Base-by-base conservation (phyloP, 768 basidiomycete genomes). In the Clavaria fumosa region DNA sequence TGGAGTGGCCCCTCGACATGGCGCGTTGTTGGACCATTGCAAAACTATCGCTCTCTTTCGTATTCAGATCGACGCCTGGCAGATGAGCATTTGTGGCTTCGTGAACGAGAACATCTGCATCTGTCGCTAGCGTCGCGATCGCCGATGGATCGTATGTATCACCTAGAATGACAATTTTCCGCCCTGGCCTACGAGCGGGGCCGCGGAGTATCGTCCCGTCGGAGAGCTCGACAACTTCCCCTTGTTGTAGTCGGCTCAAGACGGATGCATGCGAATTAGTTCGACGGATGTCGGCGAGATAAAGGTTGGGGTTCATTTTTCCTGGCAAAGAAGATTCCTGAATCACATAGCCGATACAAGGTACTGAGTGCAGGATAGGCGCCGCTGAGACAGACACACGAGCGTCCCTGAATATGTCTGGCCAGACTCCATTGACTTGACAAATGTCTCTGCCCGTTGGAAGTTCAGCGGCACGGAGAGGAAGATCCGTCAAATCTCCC, bases 11-110 rank as follows among this genome's bases (percentile, higher is more conserved):
- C 51, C 84, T 69, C 2, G 73, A 75, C 52, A 64, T 78, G 5
- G 84, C 62, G 40, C 74, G 69, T 24, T 56, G 55, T 48, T 82
- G 70, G 5, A 88, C 70, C 10, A 49, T 65, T 47, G 72, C 67
- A 42, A 67, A 67, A 5, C 74, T 78, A 39, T 84, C 82, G 2
- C 51, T 55, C 2, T 57, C 55, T 51, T 79, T 81, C 10, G 75
- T 78, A 19, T 59, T 53, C 4, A 57, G 51, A 44, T 82, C 76
- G 41, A 83, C 53, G 3, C 64, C 69, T 1, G 75, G 77, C 3
- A 95, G 58, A 57, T 80, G 72, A 2, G 86, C 82, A 50, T 91
- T 93, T 6, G 88, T 93, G 7, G 83, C 81, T 57, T 95, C 89
- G 49, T 95, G 89, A 21, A 93, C 63, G 20, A 91, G 58, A 30